A percentile compares a stretch with the other conserved stretches of the same genome.
phyloP scores from a whole-genome alignment of 768 basidiomycete genomes.

The Leccinum uliginosum region DNA sequence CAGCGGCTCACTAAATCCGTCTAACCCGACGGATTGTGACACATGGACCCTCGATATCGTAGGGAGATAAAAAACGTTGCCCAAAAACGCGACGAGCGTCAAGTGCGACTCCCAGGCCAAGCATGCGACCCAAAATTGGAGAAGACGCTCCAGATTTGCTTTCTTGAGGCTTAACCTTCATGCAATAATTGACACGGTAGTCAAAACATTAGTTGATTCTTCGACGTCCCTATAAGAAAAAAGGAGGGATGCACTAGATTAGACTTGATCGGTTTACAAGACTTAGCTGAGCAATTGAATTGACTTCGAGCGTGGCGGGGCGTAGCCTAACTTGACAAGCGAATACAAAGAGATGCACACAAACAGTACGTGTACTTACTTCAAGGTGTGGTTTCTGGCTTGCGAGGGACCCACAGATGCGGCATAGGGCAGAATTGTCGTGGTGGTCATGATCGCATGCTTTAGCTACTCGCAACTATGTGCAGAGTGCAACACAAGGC shows the following conservation, averaged over 20 bases:
- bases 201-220: background rate
- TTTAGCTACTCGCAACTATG: background rate
- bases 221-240: background rate
- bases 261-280: background rate
- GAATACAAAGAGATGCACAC: background rate
- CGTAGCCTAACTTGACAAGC: background rate
- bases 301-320: background rate
- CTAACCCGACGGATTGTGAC: background rate
- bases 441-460: background rate
- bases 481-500: background rate
- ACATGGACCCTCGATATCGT: background rate
- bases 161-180: background rate
- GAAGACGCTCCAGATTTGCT: background rate
- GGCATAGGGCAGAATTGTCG: background rate
- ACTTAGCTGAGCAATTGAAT: background rate
- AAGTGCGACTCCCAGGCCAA: background rate
- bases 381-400: no score
- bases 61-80: background rate
- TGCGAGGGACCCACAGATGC: background rate
- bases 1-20: background rate
- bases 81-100: background rate
- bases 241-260: background rate
- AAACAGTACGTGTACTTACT: background rate
- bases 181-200: background rate
- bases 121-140: background rate